Evolutionary conservation across 108 stramenopile species (phyloP), one percentile per base, ranked within the genome.

Genomic region (Seminavis robusta): DNA sequence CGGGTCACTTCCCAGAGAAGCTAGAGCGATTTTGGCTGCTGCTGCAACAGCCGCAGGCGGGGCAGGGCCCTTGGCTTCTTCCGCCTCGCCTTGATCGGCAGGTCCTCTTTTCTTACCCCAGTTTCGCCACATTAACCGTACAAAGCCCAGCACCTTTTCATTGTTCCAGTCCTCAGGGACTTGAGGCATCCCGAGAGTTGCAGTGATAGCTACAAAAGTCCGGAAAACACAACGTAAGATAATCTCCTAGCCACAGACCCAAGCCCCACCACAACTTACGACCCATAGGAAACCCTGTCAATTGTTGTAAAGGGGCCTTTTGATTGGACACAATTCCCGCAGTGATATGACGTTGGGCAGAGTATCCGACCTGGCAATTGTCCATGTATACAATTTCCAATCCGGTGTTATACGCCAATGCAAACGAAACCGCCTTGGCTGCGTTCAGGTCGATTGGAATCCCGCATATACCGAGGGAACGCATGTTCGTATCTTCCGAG

Each of bases 301-400:
- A 57, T 15, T 72, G 43, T 27, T 73, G 74, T 24, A 90, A 58
- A 15, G 79, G 65, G 6, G 69, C 61, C 38, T 69, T 67, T 42
- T 69, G 74, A 49, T 90, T 90, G 3, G 89, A 90, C 3, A 90
- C 83, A 30, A 90, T 82, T 2, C 89, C 89, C 21, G 89, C 89
- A 33, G 81, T 81, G 65, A 90, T 84, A 46, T 90, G 89, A 25
- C 89, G 67, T 43, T 90, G 89, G 44, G 84, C 81, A n/a, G 89
- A 78, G 47, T 86, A 86, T 17, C 83, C 83, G 15, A 84, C 61
- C 36, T 65, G 71, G 32, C 85, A 90, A 49, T 80, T 83, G 69
- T 90, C 84, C 27, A 90, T 55, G 37, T 80, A 67, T 6, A 90
- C 56, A 47, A 55, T 56, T 60, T 67, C 63, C 40, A 90, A 63